Conservation (phyloP, 371 early-diverging fungal species). For the Mucor irregularis region DNA sequence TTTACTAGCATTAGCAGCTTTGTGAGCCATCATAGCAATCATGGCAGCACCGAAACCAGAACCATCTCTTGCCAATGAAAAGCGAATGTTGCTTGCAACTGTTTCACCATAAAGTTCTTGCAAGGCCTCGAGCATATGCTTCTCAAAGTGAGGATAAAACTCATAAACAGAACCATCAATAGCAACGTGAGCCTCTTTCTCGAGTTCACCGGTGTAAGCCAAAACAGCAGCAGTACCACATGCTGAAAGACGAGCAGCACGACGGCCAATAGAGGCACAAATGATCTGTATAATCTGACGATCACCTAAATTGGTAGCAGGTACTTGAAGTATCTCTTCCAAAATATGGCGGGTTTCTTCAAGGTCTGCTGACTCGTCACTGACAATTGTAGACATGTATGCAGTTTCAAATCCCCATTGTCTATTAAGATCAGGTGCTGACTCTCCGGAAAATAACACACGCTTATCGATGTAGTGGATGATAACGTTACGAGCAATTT, state of each 20-base stretch:
- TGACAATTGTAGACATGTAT: conserved; percentile 86
- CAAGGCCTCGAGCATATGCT: conserved; percentile 65
- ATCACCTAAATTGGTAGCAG: conserved; percentile 74
- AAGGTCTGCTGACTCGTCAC: conserved; percentile 69
- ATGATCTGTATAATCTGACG: conserved; percentile 78
- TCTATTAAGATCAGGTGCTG: conserved; percentile 64
- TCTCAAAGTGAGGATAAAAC: conserved; percentile 83
- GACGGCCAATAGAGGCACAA: conserved; percentile 77
- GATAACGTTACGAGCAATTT: conserved; percentile 67
- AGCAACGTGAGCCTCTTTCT: conserved; percentile 45
- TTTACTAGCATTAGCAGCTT: conserved; percentile 3
- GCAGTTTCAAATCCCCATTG: conserved; percentile 86
- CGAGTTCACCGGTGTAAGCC: conserved; percentile 42
- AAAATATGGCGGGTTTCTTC: conserved; percentile 70
- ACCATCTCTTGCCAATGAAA: conserved; percentile 40
- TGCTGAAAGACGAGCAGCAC: conserved; percentile 87
- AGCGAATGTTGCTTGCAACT: conserved; percentile 21
- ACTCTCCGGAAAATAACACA: conserved; percentile 51
- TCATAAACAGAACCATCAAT: conserved; percentile 93
- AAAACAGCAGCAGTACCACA: conserved; percentile 65
- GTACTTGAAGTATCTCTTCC: conserved; percentile 67
- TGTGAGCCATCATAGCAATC: conserved; percentile 46
- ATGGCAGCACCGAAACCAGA: conserved; percentile 53
- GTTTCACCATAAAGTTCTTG: conserved; percentile 67
- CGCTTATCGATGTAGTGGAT: conserved; percentile 61